phyloP scores from a whole-genome alignment of 148 eudicot genomes.

The Rhododendron vialii region DNA sequence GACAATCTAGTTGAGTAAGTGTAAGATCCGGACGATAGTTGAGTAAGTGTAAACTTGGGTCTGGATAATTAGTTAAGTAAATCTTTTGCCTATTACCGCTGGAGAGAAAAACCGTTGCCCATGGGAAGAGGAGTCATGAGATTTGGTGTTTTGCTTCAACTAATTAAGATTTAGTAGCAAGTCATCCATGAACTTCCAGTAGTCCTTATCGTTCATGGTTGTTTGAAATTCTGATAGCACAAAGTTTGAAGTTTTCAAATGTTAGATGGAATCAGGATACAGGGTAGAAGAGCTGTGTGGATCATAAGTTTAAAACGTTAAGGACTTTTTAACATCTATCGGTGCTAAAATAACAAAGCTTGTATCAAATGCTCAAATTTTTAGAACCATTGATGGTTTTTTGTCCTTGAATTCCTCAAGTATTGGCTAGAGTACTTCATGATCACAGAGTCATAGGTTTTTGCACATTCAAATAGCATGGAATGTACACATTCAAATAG shows the following conservation, averaged over 20 bases:
- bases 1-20: not conserved
- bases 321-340: not conserved
- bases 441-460: not conserved
- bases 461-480: not conserved
- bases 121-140: not conserved
- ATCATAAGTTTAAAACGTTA: not conserved
- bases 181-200: not conserved
- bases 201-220: not conserved
- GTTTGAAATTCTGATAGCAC: not conserved
- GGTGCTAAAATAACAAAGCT: not conserved
- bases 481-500: too few relatives aligned
- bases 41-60: not conserved
- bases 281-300: not conserved
- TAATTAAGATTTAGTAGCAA: not conserved
- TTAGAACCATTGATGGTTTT: not conserved
- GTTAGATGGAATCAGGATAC: not conserved
- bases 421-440: not conserved
- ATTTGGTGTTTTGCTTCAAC: not conserved
- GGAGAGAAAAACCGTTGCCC: not conserved
- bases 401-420: not conserved
- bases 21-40: not conserved
- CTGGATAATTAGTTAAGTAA: not conserved
- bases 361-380: not conserved
- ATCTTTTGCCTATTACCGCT: not conserved
- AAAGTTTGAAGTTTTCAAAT: not conserved